These are phyloP conservation scores for Caloboletus firmus DNA, from an alignment of 1,284 basidiomycete species.

Conservation along the genomic window DNA sequence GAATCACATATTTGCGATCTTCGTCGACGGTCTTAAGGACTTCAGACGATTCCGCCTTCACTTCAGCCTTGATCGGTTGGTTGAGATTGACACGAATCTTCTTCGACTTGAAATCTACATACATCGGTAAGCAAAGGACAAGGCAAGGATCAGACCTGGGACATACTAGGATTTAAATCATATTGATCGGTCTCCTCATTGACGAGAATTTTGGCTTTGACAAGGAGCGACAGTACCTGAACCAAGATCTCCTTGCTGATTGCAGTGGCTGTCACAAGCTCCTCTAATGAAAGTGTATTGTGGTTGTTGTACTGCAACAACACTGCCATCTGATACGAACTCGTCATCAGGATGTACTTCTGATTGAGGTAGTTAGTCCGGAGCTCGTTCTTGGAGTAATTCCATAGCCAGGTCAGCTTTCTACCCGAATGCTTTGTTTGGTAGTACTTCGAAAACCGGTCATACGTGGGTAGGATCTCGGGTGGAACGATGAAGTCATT, in stretches of 20 bases:
- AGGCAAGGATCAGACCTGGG: background rate
- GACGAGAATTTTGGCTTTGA: constrained; percentile 88
- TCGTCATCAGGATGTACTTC: constrained; percentile 96
- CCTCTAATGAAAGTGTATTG: constrained; percentile 80
- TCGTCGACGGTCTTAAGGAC: constrained; percentile 97
- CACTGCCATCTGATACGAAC: constrained; percentile 94
- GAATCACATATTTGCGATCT: constrained; percentile 95
- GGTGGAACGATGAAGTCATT: constrained; percentile 89
- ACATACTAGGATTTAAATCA: constrained; percentile 85
- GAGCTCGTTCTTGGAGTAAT: constrained; percentile 95
- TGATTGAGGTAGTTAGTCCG: constrained; percentile 90
- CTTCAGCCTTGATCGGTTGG: constrained; percentile 91
- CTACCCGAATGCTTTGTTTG: constrained; percentile 92
- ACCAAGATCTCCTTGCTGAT: constrained; percentile 84
- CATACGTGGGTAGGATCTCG: constrained; percentile 85
- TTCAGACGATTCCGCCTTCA: constrained; percentile 88
- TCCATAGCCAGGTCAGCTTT: constrained; percentile 98
- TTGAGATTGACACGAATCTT: constrained; percentile 96
- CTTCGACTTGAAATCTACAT: constrained; percentile 90
- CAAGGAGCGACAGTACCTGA: constrained; percentile 80
- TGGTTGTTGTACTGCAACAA: constrained; percentile 92
- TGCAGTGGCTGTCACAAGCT: constrained; percentile 81
- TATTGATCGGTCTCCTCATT: constrained; percentile 86
- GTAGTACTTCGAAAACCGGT: constrained; percentile 93
- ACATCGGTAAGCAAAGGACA: constrained; percentile 1